Evolutionary conservation across 2,329 filamentous ascomycete species (phyloP).

Genomic region (Fusarium succisae): DNA sequence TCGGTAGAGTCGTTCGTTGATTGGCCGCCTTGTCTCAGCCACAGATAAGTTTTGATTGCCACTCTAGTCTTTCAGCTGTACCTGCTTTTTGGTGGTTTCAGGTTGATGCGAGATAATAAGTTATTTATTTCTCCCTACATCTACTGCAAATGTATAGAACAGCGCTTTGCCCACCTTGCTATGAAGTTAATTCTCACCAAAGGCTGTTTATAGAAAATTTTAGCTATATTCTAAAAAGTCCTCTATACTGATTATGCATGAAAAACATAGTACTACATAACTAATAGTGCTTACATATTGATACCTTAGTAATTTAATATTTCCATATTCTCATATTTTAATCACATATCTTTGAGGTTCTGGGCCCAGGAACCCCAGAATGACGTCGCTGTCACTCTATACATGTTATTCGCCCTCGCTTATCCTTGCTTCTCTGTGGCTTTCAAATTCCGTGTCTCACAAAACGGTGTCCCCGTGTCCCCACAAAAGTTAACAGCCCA

Average conservation of each 20-base stretch:
- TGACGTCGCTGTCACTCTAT: neutral
- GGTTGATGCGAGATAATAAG: neutral
- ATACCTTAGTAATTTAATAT: neutral
- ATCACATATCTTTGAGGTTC: neutral
- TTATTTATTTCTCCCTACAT: accelerated
- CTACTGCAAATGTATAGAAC: accelerated
- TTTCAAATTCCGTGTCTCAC: neutral
- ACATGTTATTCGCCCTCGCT: neutral
- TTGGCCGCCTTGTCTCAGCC: neutral
- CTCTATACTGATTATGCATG: accelerated
- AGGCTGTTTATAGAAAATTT: accelerated
- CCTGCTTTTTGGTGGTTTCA: neutral
- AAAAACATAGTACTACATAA: too few species aligned
- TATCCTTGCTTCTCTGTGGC: neutral
- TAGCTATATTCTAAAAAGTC: accelerated
- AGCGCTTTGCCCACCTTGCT: neutral
- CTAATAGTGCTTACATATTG: too few species aligned
- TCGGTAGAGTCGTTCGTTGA: neutral
- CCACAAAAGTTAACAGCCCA: accelerated
- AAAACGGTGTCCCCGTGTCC: neutral
- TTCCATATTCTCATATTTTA: neutral
- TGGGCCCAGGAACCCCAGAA: neutral
- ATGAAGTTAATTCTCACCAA: accelerated
- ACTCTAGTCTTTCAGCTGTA: neutral
- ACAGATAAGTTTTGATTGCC: neutral